A percentile compares a stretch with the other conserved stretches of the same genome.
Conservation (phyloP, 129 eudicot genomes). For the Cynara cardunculus region DNA sequence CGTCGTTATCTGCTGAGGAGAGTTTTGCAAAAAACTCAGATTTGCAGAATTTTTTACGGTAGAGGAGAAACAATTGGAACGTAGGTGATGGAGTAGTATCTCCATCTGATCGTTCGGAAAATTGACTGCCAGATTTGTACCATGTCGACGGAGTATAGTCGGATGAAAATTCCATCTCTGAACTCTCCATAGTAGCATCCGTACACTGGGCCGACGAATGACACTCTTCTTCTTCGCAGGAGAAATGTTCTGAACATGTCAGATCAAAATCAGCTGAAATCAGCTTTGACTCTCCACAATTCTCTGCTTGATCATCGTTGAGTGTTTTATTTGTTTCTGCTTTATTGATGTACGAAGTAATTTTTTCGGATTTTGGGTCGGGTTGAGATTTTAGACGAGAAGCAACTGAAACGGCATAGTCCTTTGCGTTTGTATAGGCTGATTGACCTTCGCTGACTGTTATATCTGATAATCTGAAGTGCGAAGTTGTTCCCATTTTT, state of each 20-base stretch:
- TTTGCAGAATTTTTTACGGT: constrained; percentile 48
- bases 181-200: constrained; percentile 37
- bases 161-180: constrained; percentile 43
- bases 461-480: constrained; percentile 10
- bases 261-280: constrained; percentile 43
- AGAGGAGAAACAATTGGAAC: constrained; percentile 55
- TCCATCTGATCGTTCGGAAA: constrained; percentile 62
- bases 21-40: constrained; percentile 31
- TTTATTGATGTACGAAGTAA: constrained; percentile 9
- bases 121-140: constrained; percentile 81
- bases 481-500: constrained; percentile 9
- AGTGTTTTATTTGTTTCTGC: constrained; percentile 12
- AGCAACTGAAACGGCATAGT: constrained; percentile 29
- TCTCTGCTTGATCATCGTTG: constrained; percentile 27
- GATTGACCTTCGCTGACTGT: constrained; percentile 28
- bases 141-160: constrained; percentile 61
- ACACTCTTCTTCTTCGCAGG: constrained; percentile 33
- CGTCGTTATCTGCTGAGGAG: constrained; percentile 19
- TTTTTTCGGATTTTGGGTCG: constrained; percentile 22
- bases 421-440: constrained; percentile 12
- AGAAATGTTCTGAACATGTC: constrained; percentile 66
- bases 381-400: constrained; percentile 29
- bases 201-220: constrained; percentile 40
- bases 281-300: constrained; percentile 36
- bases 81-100: constrained; percentile 61